Evolutionary conservation across 441 rosid genomes (phyloP).

Genomic region (Dalechampia spathulata): DNA sequence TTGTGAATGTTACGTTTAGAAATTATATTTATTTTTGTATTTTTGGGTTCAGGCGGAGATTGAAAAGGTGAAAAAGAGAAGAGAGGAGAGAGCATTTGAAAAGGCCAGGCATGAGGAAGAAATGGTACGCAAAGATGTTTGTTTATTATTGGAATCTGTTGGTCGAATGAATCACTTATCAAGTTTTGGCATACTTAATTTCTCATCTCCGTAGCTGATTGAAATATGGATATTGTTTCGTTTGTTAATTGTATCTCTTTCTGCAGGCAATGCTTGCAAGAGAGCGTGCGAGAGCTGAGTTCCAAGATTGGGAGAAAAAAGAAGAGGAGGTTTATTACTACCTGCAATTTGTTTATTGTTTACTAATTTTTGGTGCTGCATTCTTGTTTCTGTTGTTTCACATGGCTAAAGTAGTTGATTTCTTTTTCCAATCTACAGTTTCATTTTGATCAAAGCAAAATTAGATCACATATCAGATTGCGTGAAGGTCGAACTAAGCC

Average conservation of each 20-base stretch:
- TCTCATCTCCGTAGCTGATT: not conserved
- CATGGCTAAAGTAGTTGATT: not conserved
- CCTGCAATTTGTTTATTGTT: not conserved
- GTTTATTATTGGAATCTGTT: no score
- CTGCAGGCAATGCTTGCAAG: constrained; percentile 81
- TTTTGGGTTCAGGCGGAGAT: constrained; percentile 61
- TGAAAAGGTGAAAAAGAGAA: constrained; percentile 92
- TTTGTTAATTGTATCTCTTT: constrained; percentile 7
- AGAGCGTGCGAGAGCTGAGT: constrained; percentile 96
- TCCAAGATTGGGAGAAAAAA: constrained; percentile 97
- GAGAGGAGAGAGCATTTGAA: constrained; percentile 92
- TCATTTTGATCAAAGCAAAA: constrained; percentile 96
- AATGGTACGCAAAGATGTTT: constrained; percentile 59
- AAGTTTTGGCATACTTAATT: no score
- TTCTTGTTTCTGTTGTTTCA: not conserved
- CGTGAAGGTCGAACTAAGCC: constrained; percentile 89
- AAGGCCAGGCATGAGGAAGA: constrained; percentile 94
- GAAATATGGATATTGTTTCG: not conserved
- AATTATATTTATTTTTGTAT: constrained; percentile 1
- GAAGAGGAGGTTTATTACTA: constrained; percentile 69
- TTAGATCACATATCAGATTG: constrained; percentile 75
- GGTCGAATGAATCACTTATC: no score
- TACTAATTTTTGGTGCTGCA: no score
- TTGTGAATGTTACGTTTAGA: no score
- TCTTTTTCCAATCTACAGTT: constrained; percentile 41